Percentiles rank a stretch among this genome's conserved stretches.
Evolutionary conservation across 148 eudicot species (phyloP).

Genomic region (Camellia sinensis): DNA sequence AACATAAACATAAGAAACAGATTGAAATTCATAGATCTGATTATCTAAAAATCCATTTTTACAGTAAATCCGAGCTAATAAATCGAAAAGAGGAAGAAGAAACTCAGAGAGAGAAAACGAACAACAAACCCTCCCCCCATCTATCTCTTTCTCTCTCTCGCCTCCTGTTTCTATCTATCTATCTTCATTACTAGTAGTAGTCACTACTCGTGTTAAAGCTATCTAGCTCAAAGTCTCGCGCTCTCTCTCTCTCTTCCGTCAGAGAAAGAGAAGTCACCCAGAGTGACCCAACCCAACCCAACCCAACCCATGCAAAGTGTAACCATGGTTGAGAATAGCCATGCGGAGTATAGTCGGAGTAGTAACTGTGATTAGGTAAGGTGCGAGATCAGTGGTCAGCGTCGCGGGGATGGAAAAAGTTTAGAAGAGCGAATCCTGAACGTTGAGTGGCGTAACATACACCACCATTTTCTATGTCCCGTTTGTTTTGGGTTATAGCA

Average conservation of each 20-base stretch:
- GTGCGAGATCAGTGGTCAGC: slow-evolving; percentile 28
- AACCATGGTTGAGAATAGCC: slow-evolving; percentile 4
- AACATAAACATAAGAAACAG: slow-evolving; percentile 6
- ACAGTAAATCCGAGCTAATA: background rate
- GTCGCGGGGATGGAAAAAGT: slow-evolving; percentile 21
- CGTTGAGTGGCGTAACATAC: slow-evolving; percentile 42
- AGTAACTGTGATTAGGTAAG: background rate
- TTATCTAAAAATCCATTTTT: slow-evolving; percentile 10
- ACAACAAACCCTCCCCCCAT: slow-evolving; percentile 5
- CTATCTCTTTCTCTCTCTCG: slow-evolving; percentile 14
- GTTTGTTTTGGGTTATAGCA: too few relatives aligned
- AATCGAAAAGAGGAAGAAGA: background rate
- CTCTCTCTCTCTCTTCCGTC: background rate
- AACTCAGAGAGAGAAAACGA: background rate
- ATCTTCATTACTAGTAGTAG: background rate
- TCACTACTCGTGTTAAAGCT: slow-evolving; percentile 10
- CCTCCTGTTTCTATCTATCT: background rate
- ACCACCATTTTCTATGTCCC: too few relatives aligned
- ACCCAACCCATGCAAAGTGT: background rate
- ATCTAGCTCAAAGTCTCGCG: too few relatives aligned
- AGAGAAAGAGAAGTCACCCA: background rate
- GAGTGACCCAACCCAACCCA: too few relatives aligned
- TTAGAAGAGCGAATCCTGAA: slow-evolving; percentile 32
- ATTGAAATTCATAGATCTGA: slow-evolving; percentile 24
- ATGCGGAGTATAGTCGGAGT: slow-evolving; percentile 8